These are phyloP conservation scores for Phytophthora citricola DNA, from an alignment of 352 stramenopile genomes.

Conservation along the genomic window DNA sequence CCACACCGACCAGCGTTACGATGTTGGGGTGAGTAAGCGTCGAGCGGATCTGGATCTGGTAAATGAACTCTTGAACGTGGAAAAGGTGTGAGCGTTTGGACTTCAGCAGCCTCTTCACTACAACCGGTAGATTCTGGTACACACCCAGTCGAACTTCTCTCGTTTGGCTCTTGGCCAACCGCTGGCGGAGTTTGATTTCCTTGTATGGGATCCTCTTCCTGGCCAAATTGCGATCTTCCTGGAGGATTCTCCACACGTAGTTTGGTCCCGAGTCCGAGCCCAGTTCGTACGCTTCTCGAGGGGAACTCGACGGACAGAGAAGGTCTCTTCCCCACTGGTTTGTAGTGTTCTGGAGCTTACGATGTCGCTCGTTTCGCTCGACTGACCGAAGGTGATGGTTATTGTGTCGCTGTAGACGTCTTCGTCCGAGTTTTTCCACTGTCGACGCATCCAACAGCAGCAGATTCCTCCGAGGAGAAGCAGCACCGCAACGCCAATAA, in stretches of 20 bases:
- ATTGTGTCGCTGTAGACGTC: slow-evolving; percentile 9
- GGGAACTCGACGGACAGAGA: slow-evolving; percentile 1
- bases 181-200: slow-evolving; percentile 24
- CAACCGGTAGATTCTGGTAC: slow-evolving; percentile 38
- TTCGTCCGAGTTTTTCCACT: slow-evolving; percentile 20
- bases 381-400: slow-evolving; percentile 7
- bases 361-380: slow-evolving; percentile 8
- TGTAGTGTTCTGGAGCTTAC: slow-evolving; percentile 8
- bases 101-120: slow-evolving; percentile 51
- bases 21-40: slow-evolving; percentile 43
- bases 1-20: slow-evolving; percentile 48
- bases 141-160: slow-evolving; percentile 45
- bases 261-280: slow-evolving; percentile 20
- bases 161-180: slow-evolving; percentile 36
- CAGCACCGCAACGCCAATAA: slow-evolving; percentile 22
- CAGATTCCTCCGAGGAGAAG: slow-evolving; percentile 27
- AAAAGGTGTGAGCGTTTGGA: slow-evolving; percentile 35
- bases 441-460: slow-evolving; percentile 31
- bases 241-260: slow-evolving; percentile 20
- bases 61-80: slow-evolving; percentile 42
- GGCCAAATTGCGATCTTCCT: slow-evolving; percentile 22
- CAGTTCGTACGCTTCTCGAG: slow-evolving; percentile 27
- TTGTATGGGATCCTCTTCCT: slow-evolving; percentile 36
- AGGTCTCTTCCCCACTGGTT: slow-evolving; percentile 9
- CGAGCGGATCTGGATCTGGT: slow-evolving; percentile 43